Conservation (phyloP, 139 green algal species). For the Mesostigma viride region DNA sequence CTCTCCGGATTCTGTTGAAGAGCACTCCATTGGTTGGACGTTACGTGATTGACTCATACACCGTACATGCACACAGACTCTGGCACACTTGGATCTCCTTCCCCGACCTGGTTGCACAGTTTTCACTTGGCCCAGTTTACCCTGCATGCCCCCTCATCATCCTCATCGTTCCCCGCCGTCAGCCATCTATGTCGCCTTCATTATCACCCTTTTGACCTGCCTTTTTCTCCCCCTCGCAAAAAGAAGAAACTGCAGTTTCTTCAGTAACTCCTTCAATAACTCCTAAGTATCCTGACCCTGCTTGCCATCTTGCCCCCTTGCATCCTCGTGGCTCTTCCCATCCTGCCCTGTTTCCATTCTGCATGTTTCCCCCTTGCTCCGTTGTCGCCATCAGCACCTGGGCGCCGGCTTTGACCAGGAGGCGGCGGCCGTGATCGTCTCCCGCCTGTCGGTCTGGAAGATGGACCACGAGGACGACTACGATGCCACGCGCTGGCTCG, state of each 20-base stretch:
- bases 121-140: not conserved
- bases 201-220: no score
- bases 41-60: not conserved
- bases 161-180: not conserved
- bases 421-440: conserved; percentile 78
- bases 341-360: no score
- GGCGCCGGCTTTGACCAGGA: conserved; percentile 92
- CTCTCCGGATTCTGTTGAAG: no score
- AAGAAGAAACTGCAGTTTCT: no score
- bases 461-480: conserved; percentile 78
- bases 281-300: no score
- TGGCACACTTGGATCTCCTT: not conserved
- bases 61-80: not conserved
- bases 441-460: conserved; percentile 34
- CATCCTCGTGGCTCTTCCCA: no score
- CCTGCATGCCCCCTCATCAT: not conserved
- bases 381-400: no score
- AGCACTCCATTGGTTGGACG: no score
- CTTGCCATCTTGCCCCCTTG: no score
- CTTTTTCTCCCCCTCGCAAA: no score
- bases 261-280: no score
- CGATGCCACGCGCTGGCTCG: conserved; percentile 88
- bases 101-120: not conserved
- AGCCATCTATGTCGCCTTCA: not conserved
- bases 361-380: no score